Evolutionary conservation across 805 yeast genomes (phyloP).

Genomic region (Starmerella vitae): DNA sequence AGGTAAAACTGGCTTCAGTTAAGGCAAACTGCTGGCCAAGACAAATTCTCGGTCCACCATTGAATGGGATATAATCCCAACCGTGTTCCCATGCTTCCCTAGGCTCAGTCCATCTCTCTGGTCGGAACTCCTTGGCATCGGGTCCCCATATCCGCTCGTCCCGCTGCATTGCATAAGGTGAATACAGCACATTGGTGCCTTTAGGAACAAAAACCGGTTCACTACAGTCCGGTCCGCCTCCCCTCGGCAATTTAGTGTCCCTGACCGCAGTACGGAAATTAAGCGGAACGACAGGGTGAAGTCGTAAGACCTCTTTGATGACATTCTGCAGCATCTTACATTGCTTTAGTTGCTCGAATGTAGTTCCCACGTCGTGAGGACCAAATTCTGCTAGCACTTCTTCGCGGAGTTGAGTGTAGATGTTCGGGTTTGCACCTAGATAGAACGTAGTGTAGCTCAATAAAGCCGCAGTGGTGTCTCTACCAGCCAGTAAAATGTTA

Average conservation of each 20-base stretch:
- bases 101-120: conserved; percentile 37
- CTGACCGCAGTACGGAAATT: conserved; percentile 36
- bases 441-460: conserved; percentile 36
- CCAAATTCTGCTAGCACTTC: conserved; percentile 30
- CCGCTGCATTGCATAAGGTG: conserved; percentile 35
- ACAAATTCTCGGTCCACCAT: conserved; percentile 45
- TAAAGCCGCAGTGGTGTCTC: conserved; percentile 43
- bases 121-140: conserved; percentile 34
- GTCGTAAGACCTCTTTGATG: conserved; percentile 36
- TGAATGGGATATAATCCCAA: conserved; percentile 41
- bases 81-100: conserved; percentile 25
- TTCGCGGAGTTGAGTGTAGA: conserved; percentile 28
- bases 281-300: conserved; percentile 40
- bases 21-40: conserved; percentile 45
- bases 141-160: conserved; percentile 31
- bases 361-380: conserved; percentile 24
- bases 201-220: conserved; percentile 33
- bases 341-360: conserved; percentile 39
- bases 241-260: conserved; percentile 38
- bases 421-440: conserved; percentile 31
- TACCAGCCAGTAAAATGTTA: conserved; percentile 40
- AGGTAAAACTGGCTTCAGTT: conserved; percentile 37
- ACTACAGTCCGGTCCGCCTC: conserved; percentile 35
- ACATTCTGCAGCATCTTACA: conserved; percentile 37
- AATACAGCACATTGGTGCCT: conserved; percentile 33